Evolutionary conservation across 257 asterid species (phyloP), one percentile per base, ranked within the genome.

Genomic region (Handroanthus guayacan): DNA sequence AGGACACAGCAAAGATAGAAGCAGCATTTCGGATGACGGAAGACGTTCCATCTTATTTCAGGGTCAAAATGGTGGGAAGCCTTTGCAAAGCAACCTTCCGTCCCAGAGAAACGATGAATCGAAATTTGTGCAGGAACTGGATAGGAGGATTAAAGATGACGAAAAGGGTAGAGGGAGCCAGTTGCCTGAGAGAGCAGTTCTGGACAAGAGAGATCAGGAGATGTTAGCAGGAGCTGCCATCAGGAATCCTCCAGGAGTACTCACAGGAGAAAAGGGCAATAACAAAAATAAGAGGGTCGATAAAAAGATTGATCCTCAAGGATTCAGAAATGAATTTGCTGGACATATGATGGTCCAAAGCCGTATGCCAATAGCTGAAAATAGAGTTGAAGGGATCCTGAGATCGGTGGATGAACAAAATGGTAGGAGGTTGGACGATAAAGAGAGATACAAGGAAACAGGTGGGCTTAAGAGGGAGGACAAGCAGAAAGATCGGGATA

Each of bases 91-190:
- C 79, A 80, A 56, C 74, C 20, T 70, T 56, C 75, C 72, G 61
- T 69, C 80, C 69, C 79, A 37, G 70, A 84, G 54, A 56, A 76
- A 56, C 12, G 89, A 81, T 68, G 92, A 86, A 68, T 71, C 91
- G 67, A 88, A 85, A 80, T 86, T 79, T 80, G 84, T 82, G 67
- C 88, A 62, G 83, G 94, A 89, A 74, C 72, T 88, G 87, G 92
- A 78, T 56, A 78, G 87, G 88, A 85, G 97, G 84, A 84, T 80
- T 76, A 87, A 79, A 75, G 92, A 83, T 63, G 87, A 82, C 52
- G 84, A 79, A 71, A 84, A 77, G 69, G 81, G 80, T 63, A 66
- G 70, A 17, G 82, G 79, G 71, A 82, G 82, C 83, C 88, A 82
- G 69, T 78, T 78, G 61, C 86, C 81, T 6, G 92, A 82, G 75